Conservation (phyloP, 768 basidiomycete genomes). For the Cystobasidium tubakii region DNA sequence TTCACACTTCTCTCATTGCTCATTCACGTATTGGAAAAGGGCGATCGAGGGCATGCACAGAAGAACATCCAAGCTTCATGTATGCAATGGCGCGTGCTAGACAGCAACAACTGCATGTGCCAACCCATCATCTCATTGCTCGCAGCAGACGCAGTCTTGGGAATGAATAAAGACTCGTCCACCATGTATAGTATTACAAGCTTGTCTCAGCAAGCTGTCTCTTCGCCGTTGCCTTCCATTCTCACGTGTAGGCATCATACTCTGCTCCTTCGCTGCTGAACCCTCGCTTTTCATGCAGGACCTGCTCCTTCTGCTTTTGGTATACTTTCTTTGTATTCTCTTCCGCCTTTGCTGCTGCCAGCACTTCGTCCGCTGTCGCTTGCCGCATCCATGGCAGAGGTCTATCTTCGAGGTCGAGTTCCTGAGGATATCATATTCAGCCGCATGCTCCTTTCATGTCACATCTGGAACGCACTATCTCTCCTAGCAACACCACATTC, state of each 20-base stretch:
- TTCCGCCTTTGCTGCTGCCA: constrained; percentile 71
- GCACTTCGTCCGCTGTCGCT: constrained; percentile 67
- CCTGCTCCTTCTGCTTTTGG: constrained; percentile 59
- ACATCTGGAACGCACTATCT: constrained; percentile 65
- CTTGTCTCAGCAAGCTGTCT: no score
- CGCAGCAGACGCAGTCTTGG: neutral
- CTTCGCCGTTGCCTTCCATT: no score
- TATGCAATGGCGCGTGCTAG: no score
- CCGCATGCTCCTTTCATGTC: neutral
- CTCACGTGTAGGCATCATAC: constrained; percentile 77
- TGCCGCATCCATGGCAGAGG: constrained; percentile 65
- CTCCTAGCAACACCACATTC: constrained; percentile 93
- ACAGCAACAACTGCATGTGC: no score
- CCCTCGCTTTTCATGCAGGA: constrained; percentile 75
- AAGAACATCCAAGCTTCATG: no score
- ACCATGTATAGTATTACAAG: no score
- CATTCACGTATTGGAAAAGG: no score
- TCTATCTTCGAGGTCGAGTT: constrained; percentile 85
- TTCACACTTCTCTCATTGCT: no score
- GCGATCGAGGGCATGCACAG: no score
- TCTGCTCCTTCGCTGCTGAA: constrained; percentile 94
- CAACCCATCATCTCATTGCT: no score
- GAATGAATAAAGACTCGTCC: constrained; percentile 35
- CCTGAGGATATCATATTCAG: constrained; percentile 54
- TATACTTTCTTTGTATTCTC: constrained; percentile 50